Percentiles rank a stretch among this genome's conserved stretches.
These are phyloP conservation scores for Suillus subalutaceus DNA, from an alignment of 768 basidiomycete genomes.

Conservation along the genomic window DNA sequence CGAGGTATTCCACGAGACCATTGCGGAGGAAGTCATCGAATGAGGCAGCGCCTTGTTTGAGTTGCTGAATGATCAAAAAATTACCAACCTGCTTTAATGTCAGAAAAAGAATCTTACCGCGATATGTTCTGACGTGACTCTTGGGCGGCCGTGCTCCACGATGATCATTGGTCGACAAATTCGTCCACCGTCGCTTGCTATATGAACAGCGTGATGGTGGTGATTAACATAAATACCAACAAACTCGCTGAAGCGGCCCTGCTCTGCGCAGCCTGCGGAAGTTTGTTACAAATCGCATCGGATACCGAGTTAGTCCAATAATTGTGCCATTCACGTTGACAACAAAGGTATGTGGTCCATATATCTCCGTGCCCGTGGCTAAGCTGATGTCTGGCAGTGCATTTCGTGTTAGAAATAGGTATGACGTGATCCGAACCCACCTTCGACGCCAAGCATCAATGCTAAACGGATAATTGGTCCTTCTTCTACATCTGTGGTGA, in stretches of 20 bases:
- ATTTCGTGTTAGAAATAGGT: conserved; percentile 16
- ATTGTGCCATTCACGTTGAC: conserved; percentile 98
- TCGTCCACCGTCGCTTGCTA: conserved; percentile 95
- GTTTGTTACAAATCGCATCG: conserved; percentile 81
- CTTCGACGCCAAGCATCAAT: conserved; percentile 97
- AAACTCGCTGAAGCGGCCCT: conserved; percentile 91
- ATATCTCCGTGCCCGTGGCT: conserved; percentile 94
- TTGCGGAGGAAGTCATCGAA: conserved; percentile 94
- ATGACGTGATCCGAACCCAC: conserved; percentile 42
- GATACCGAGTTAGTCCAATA: conserved; percentile 88
- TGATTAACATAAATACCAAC: conserved; percentile 96
- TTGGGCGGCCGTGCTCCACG: conserved; percentile 78
- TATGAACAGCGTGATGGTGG: conserved; percentile 92
- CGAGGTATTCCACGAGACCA: conserved; percentile 96
- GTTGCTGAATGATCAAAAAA: conserved; percentile 48
- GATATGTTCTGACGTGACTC: conserved; percentile 82
- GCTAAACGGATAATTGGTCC: conserved; percentile 87
- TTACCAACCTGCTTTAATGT: conserved; percentile 11
- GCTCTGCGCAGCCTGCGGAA: conserved; percentile 94
- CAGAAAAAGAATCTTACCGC: conserved; percentile 47
- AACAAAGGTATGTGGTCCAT: conserved; percentile 88
- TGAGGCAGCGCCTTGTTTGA: conserved; percentile 75
- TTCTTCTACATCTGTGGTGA: conserved; percentile 98
- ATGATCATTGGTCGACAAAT: conserved; percentile 99
- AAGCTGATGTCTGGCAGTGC: conserved; percentile 75